Evolutionary conservation across 805 yeast species (phyloP).

Genomic region (Candida namnaoensis): DNA sequence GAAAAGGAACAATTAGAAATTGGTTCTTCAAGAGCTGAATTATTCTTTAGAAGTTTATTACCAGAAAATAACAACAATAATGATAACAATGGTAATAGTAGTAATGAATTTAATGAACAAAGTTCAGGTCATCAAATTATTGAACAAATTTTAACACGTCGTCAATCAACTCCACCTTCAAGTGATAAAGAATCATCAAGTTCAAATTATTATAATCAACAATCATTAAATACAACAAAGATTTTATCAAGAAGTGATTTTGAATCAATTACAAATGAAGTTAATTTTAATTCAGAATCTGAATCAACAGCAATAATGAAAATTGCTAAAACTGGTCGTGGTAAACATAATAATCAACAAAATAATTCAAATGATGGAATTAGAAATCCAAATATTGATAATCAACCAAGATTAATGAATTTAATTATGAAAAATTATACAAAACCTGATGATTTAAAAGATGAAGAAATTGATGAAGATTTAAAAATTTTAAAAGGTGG

Average conservation of each 20-base stretch:
- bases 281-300: constrained; percentile 3
- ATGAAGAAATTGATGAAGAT: constrained; percentile 20
- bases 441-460: constrained; percentile 18
- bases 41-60: constrained; percentile 20
- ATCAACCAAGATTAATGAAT: constrained; percentile 10
- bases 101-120: neutral
- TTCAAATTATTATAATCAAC: neutral
- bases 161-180: constrained; percentile 1
- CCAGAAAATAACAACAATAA: neutral
- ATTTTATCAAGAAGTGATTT: neutral
- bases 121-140: no score
- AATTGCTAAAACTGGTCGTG: neutral
- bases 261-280: neutral
- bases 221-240: neutral
- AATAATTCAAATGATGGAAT: no score
- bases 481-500: constrained; percentile 6
- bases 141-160: no score
- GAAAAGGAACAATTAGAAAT: constrained; percentile 20
- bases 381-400: neutral
- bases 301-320: constrained; percentile 1
- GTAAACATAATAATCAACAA: neutral
- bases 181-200: neutral
- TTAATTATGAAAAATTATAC: constrained; percentile 18
- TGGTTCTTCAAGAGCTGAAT: constrained; percentile 19
- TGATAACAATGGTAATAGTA: neutral